Evolutionary conservation across 805 yeast species (phyloP), one percentile per base, ranked within the genome.

Genomic region (Ogataea populi-albae): DNA sequence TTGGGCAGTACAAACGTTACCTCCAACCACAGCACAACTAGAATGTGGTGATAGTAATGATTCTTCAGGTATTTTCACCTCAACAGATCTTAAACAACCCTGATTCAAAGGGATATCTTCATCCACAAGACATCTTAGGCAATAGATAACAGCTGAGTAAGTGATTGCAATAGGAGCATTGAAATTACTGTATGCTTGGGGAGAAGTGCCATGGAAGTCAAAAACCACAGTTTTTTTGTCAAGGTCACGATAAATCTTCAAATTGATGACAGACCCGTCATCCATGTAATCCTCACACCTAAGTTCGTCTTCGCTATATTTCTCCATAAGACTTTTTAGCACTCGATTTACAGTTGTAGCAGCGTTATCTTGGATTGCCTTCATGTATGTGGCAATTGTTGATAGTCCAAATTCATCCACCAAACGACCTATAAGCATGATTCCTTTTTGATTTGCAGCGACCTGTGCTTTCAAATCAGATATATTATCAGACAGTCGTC

Each of bases 391-490:
- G 43, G 73, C 68, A 5, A 86, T 81, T 0, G 73, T 74, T 2
- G 66, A 64, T 17, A 73, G 62, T 1, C 78, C 72, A 55, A 76
- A 83, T 47, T 85, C 91, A 1, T 60, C 57, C 7, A 83, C 76
- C 35, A 88, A 65, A 15, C 66, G 58, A 11, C 67, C 66, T 31
- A 88, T 68, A 26, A 88, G 64, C 3, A 69, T 66, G 22, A 86
- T 84, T 31, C 96, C 96, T 54, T 81, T 84, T 47, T 77, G 83
- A 52, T 88, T 87, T 1, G 96, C 95, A 4, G 95, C 86, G 28
- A 85, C 75, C 58, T 85, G 94, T 0, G 94, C 93, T 52, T 81
- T 82, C 52, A 85, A 62, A 55, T 85, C 95, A 30, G 89, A 80
- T 8, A 89, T 66, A 47, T 88, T 86, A 59, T 89, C 97, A 37